Conservation (phyloP, 1,284 basidiomycete species). For the Tremellales sp. region DNA sequence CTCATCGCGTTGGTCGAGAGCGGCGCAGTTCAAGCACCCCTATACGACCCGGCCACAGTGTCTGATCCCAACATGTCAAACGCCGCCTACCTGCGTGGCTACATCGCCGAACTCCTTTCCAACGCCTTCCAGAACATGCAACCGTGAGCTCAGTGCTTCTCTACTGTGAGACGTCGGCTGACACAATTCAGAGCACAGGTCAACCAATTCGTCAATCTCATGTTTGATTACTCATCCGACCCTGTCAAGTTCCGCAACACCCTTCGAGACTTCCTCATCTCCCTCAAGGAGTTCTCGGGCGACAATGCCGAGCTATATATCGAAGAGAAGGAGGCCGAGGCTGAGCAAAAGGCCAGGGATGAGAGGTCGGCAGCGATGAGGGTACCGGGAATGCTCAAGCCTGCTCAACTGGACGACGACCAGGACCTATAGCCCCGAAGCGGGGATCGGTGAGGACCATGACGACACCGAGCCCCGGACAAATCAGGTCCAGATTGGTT, state of each 20-base stretch:
- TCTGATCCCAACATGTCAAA: constrained; percentile 75
- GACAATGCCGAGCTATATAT: constrained; percentile 82
- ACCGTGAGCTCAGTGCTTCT: constrained; percentile 55
- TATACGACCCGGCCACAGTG: constrained; percentile 76
- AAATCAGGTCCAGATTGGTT: too few relatives aligned
- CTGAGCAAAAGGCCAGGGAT: constrained; percentile 61
- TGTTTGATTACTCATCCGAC: constrained; percentile 84
- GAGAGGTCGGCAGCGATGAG: constrained; percentile 86
- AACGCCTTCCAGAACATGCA: constrained; percentile 88
- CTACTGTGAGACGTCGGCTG: constrained; percentile 29
- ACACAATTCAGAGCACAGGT: constrained; percentile 59
- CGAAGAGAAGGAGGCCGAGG: constrained; percentile 92
- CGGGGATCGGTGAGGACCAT: too few relatives aligned
- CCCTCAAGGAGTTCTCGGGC: constrained; percentile 84
- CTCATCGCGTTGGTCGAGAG: constrained; percentile 92
- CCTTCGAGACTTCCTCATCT: constrained; percentile 74
- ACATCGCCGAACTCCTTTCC: constrained; percentile 79
- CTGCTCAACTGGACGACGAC: constrained; percentile 81
- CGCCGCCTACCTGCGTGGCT: constrained; percentile 76
- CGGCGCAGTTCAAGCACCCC: constrained; percentile 72
- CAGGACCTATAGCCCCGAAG: constrained; percentile 51
- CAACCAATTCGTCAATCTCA: constrained; percentile 69
- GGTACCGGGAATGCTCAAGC: constrained; percentile 98
- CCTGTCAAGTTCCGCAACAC: constrained; percentile 90
- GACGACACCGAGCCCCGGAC: too few relatives aligned